Base-by-base conservation (phyloP, 164 flowering plant genomes). In the Platanus orientalis region DNA sequence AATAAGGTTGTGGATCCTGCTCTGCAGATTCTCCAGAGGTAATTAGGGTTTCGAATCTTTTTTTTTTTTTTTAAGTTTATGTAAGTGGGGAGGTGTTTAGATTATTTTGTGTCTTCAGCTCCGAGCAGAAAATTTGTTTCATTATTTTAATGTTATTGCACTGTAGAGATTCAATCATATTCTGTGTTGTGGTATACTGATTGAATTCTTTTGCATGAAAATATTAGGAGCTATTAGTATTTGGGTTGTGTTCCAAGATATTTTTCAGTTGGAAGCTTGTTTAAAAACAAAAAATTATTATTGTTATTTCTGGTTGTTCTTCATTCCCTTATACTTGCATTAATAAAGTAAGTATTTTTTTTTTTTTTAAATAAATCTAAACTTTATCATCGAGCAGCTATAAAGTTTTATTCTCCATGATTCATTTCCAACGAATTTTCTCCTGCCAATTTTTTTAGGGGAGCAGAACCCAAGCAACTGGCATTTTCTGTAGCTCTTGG, bases 401-500 rank as follows among this genome's bases (percentile, higher is more conserved):
- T 50, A 45, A 25, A 57, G 47, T 10, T 55, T 60, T 21, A 12
- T 13, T 5, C 6, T 39, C 25, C 6, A 26, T 14, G 10, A 47
- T 26, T 39, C 28, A 23, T 30, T 11, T 54, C 26, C 16, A 36
- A 7, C 25, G 39, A 23, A 19, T 1, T 45, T 14, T 13, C 11
- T 32, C 10, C 16, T 32, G 4, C 27, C 17, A 23, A 27, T 39
- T 23, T 56, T 48, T 20, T 42, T 30, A 90, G 97, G 81, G 97
- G 98, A 34, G 77, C 89, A 0, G 97, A 90, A 66, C 97, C 98
- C 5, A 89, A 83, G 73, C 94, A 83, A 64, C 63, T 93, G 73
- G 97, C 98, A 3, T 90, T 90, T 62, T 93, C 98, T 52, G 76
- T 83, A 3, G 88, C 98, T 63, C 86, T 93, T 75, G 98, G 98